Conservation (phyloP, 2,329 filamentous ascomycete species). For the Colletotrichum magnum region DNA sequence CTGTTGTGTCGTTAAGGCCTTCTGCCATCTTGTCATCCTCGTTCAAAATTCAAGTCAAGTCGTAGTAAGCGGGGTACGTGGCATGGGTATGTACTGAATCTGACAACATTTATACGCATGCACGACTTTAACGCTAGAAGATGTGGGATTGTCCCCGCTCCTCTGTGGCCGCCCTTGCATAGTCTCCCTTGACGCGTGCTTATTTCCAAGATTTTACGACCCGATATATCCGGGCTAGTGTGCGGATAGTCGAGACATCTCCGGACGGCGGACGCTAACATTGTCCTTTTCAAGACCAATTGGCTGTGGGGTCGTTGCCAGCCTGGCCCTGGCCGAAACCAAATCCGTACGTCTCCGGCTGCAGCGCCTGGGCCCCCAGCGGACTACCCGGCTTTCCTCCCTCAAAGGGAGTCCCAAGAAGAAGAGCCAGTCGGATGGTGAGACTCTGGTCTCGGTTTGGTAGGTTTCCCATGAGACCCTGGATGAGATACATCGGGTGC, state of each 20-base stretch:
- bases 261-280: no score
- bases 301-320: slow-evolving; percentile 34
- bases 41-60: no score
- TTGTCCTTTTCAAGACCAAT: slow-evolving; percentile 19
- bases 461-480: slow-evolving; percentile 37
- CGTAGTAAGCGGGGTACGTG: no score
- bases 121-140: neutral
- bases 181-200: neutral
- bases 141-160: slow-evolving; percentile 3
- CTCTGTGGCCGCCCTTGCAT: neutral
- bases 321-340: slow-evolving; percentile 36
- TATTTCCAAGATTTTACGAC: neutral
- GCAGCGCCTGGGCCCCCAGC: slow-evolving; percentile 38
- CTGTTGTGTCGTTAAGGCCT: no score
- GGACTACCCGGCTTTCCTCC: slow-evolving; percentile 30
- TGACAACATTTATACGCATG: no score
- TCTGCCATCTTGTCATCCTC: no score
- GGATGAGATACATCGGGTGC: slow-evolving; percentile 38
- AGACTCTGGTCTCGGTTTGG: slow-evolving; percentile 38
- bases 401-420: slow-evolving; percentile 34
- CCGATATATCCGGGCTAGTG: neutral
- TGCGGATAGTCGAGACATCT: no score
- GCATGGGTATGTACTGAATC: no score
- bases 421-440: slow-evolving; percentile 25
- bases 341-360: slow-evolving; percentile 39